A percentile compares a stretch with the other conserved stretches of the same genome.
These are phyloP conservation scores for Sporothrix mexicana DNA, from an alignment of 2,329 filamentous ascomycete species.

Conservation along the genomic window DNA sequence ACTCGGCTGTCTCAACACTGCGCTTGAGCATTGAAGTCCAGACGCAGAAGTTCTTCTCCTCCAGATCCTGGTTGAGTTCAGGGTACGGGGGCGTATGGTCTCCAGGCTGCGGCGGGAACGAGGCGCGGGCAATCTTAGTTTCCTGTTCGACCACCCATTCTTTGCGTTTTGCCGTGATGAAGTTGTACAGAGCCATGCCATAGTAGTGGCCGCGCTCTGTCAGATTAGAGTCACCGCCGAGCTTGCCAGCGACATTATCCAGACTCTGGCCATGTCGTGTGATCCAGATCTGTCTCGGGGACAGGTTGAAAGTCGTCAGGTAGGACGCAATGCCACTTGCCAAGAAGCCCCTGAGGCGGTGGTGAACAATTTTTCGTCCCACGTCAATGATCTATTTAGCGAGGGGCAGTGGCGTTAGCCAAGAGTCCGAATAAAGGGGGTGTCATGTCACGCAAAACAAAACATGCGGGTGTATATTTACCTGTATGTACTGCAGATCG, in stretches of 20 bases:
- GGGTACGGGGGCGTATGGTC: conserved; percentile 96
- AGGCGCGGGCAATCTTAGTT: conserved; percentile 74
- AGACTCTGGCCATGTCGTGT: conserved; percentile 90
- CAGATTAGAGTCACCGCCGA: conserved; percentile 87
- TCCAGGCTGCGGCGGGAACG: conserved; percentile 88
- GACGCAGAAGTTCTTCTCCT: conserved; percentile 92
- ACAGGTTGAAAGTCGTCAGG: conserved; percentile 94
- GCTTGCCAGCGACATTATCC: conserved; percentile 86
- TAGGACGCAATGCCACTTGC: conserved; percentile 93
- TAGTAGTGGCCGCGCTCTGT: conserved; percentile 82
- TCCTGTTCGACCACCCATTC: conserved; percentile 85
- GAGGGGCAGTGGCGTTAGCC: conserved; percentile 3
- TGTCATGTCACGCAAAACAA: neutral
- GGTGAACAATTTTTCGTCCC: conserved; percentile 88
- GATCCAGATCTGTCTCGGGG: conserved; percentile 96
- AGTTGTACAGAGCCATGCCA: conserved; percentile 77
- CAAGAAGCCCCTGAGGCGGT: conserved; percentile 89
- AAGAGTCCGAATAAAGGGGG: neutral
- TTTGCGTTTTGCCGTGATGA: conserved; percentile 79
- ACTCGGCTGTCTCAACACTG: conserved; percentile 83
- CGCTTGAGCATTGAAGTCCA: conserved; percentile 98
- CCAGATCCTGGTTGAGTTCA: conserved; percentile 71
- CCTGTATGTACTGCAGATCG: conserved; percentile 90
- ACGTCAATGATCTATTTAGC: conserved; percentile 84
- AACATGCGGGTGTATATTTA: conserved; percentile 42